Percentiles rank a stretch among this genome's conserved stretches.
Evolutionary conservation across 768 basidiomycete genomes (phyloP).

Genomic region (Phylloporus rhodoxanthus): DNA sequence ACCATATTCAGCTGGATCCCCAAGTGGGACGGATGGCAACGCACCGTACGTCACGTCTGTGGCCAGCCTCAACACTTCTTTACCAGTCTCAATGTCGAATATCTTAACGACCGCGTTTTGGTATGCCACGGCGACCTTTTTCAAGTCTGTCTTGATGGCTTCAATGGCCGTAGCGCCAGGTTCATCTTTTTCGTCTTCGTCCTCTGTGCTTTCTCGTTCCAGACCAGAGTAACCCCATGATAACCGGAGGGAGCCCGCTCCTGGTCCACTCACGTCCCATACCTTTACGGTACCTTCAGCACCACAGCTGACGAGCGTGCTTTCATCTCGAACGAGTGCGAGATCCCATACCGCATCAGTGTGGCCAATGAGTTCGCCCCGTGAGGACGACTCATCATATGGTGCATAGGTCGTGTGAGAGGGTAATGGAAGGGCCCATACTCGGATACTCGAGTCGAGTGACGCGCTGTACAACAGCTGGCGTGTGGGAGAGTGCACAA

Average conservation of each 20-base stretch:
- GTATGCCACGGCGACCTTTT: slow-evolving; percentile 86
- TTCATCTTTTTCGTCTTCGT: slow-evolving; percentile 40
- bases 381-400: slow-evolving; percentile 72
- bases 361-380: slow-evolving; percentile 83
- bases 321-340: slow-evolving; percentile 76
- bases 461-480: slow-evolving; percentile 86
- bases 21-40: slow-evolving; percentile 14
- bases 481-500: slow-evolving; percentile 73
- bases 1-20: not conserved
- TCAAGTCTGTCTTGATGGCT: slow-evolving; percentile 74
- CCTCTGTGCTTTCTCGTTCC: slow-evolving; percentile 38
- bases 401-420: slow-evolving; percentile 88
- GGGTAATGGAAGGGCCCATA: slow-evolving; percentile 77
- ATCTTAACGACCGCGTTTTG: slow-evolving; percentile 85
- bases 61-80: slow-evolving; percentile 58
- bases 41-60: slow-evolving; percentile 56
- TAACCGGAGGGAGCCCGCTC: slow-evolving; percentile 54
- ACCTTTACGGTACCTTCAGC: slow-evolving; percentile 91
- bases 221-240: slow-evolving; percentile 79
- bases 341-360: slow-evolving; percentile 97
- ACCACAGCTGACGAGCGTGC: slow-evolving; percentile 80
- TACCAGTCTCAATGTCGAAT: slow-evolving; percentile 86
- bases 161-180: slow-evolving; percentile 78
- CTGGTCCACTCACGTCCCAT: slow-evolving; percentile 78
- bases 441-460: slow-evolving; percentile 85